These are phyloP conservation scores for Collybiopsis luxurians DNA, from an alignment of 768 basidiomycete species.

Conservation along the genomic window DNA sequence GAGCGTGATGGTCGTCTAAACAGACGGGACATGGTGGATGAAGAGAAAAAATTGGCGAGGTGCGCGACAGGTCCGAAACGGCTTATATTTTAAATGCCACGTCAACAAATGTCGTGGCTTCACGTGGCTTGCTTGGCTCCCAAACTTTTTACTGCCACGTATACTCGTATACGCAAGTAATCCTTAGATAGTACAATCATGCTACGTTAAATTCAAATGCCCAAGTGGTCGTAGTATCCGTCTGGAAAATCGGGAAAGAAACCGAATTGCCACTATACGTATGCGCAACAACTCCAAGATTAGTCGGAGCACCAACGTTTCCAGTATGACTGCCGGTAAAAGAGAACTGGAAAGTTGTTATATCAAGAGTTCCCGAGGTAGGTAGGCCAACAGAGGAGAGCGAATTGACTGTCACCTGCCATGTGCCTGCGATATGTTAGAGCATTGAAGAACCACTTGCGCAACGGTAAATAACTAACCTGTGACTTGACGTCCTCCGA, in stretches of 20 bases:
- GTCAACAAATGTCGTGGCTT: too few species aligned
- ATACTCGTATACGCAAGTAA: too few species aligned
- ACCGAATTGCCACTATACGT: slow-evolving; percentile 17
- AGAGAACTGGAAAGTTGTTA: slow-evolving; percentile 16
- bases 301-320: slow-evolving; percentile 13
- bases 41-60: neutral
- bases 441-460: neutral
- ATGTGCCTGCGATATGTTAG: slow-evolving; percentile 10
- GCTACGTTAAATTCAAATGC: slow-evolving; percentile 16
- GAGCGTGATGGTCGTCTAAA: slow-evolving; percentile 54
- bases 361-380: slow-evolving; percentile 16
- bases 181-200: too few species aligned
- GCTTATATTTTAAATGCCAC: too few species aligned
- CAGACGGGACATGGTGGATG: slow-evolving; percentile 33
- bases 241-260: slow-evolving; percentile 19
- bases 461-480: slow-evolving; percentile 7
- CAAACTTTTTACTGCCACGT: too few species aligned
- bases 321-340: slow-evolving; percentile 12
- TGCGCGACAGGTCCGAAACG: too few species aligned
- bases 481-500: slow-evolving; percentile 18
- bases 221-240: slow-evolving; percentile 19
- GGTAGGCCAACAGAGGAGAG: slow-evolving; percentile 16
- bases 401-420: slow-evolving; percentile 14
- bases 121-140: too few species aligned
- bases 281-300: slow-evolving; percentile 15